A percentile compares a stretch with the other conserved stretches of the same genome.
These are phyloP conservation scores for Tolypocladium amazonense DNA, from an alignment of 2,329 filamentous ascomycete species.

Conservation along the genomic window DNA sequence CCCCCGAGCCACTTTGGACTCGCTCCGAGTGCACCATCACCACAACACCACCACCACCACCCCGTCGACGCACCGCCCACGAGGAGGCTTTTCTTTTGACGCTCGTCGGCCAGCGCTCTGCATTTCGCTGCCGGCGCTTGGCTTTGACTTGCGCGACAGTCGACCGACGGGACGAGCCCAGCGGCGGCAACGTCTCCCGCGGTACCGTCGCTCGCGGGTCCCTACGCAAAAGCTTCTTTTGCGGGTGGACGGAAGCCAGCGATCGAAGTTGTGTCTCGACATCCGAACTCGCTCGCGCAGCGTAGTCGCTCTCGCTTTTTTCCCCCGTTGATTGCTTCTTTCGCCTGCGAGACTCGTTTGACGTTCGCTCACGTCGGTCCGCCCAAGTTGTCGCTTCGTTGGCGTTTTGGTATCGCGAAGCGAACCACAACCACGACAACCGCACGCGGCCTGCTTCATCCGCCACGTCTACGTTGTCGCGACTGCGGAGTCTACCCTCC, in stretches of 20 bases:
- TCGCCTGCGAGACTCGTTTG: neutral
- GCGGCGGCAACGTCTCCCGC: constrained; percentile 1
- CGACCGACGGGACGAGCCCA: neutral
- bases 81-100: neutral
- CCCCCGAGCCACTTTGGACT: neutral
- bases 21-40: neutral
- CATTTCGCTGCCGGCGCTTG: constrained; percentile 1
- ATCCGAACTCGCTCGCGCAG: constrained; percentile 7
- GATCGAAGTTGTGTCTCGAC: constrained; percentile 11
- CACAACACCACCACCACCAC: neutral
- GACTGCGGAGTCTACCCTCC: neutral
- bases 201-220: neutral
- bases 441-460: neutral
- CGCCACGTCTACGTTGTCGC: neutral
- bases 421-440: constrained; percentile 4
- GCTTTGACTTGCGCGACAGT: constrained; percentile 1
- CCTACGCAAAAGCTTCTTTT: neutral
- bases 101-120: neutral
- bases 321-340: neutral
- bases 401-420: constrained; percentile 5
- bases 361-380: neutral
- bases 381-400: neutral
- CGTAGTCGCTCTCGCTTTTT: neutral
- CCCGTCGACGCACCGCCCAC: neutral
- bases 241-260: neutral